Conservation (phyloP, 2,329 filamentous ascomycete species). For the Trichoderma simmonsii region DNA sequence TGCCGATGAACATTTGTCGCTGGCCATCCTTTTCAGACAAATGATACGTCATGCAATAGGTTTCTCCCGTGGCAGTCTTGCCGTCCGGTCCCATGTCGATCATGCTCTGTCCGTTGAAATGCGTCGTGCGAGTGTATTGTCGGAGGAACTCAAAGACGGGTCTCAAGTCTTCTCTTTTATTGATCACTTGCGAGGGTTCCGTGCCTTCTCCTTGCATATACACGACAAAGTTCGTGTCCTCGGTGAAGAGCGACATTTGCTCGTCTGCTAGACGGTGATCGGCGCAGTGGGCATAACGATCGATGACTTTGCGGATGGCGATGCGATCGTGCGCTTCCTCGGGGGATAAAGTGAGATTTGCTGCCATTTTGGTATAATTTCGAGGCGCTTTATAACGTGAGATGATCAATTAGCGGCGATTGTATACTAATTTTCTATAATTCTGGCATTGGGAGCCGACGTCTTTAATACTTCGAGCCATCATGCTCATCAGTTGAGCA, state of each 20-base stretch:
- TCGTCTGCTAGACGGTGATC: constrained; percentile 11
- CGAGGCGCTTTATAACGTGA: not conserved
- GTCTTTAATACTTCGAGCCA: not conserved
- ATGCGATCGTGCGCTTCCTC: constrained; percentile 3
- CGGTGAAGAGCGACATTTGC: constrained; percentile 12
- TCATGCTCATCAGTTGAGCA: not conserved
- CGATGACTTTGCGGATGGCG: constrained; percentile 9
- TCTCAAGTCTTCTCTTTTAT: not conserved
- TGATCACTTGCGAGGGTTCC: not conserved
- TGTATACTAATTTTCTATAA: not conserved
- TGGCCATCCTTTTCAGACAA: constrained; percentile 1
- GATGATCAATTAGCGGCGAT: not conserved
- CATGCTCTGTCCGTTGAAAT: constrained; percentile 15
- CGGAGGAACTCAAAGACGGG: not conserved
- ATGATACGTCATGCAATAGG: constrained; percentile 13
- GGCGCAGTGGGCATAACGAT: constrained; percentile 13
- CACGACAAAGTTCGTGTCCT: not conserved
- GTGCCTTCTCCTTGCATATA: constrained; percentile 7
- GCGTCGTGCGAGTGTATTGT: constrained; percentile 3
- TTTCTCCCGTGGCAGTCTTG: constrained; percentile 5
- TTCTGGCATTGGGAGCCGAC: not conserved
- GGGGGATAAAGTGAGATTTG: constrained; percentile 1
- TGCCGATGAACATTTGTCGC: not conserved
- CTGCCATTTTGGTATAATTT: not conserved
- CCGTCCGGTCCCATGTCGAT: not conserved